Base-by-base conservation (phyloP, 176 grass and related monocot genomes). In the Oryza rufipogon region DNA sequence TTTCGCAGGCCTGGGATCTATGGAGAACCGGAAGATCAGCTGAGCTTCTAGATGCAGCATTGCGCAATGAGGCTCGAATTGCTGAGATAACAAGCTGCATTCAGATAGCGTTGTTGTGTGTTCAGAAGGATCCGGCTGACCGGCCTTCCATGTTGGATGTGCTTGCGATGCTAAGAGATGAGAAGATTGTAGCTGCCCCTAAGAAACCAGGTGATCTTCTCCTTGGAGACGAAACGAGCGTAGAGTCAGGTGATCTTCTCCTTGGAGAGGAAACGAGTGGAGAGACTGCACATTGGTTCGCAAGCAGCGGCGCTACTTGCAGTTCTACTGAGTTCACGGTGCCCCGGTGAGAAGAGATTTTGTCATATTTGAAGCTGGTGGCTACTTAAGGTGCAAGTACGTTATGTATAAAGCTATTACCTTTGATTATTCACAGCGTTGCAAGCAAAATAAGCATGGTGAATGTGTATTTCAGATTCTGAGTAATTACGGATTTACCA, bases 71-170 rank as follows among this genome's bases (percentile, higher is more conserved):
- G 23, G 19, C 6, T 41, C 33, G 14, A 63, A 77, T 64, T 41
- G 7, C 1, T 1, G 10, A 77, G 11, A 77, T 77, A 63, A 63
- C 11, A 8, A 77, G 30, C 4, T 77, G 75, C 54, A 77, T 64
- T 77, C 54, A 77, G 7, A 63, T 77, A 63, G 75, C 75, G 4
- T 12, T 61, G 11, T 13, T 77, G 10, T 77, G 75, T 42, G 19
- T 77, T 63, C 54, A 61, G 41, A 15, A 0, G 2, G 0, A 42
- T 63, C 75, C 32, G 8, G 33, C 9, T 63, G 75, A 64, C 19
- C 75, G 75, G 11, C 75, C 75, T 13, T 14, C 5, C 0, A 77
- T 77, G 75, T 41, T 33, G 9, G 75, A 77, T 63, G 75, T 77
- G 13, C 52, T 77, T 38, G 11, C 41, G 30, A 77, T 63, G 75